A percentile compares a stretch with the other conserved stretches of the same genome.
phyloP scores from a whole-genome alignment of 345 rosid genomes.

The Cardamine chenopodiifolia region DNA sequence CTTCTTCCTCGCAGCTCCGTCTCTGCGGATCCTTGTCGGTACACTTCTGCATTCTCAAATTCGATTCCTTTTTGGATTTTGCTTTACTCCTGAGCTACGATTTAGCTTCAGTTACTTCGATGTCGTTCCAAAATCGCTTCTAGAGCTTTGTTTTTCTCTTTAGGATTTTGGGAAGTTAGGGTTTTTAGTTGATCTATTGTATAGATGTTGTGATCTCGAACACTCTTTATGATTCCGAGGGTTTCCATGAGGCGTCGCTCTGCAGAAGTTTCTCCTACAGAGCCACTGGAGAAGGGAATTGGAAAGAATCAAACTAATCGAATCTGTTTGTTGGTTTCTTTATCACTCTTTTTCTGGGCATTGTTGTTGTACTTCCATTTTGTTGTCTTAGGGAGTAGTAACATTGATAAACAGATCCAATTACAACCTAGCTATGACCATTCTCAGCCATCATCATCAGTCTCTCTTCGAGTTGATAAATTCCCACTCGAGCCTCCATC shows the following conservation, averaged over 20 bases:
- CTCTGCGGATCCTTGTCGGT: slow-evolving; percentile 38
- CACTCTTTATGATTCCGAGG: slow-evolving; percentile 31
- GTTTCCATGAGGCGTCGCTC: slow-evolving; percentile 73
- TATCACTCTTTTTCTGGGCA: slow-evolving; percentile 71
- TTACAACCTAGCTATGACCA: slow-evolving; percentile 35
- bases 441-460: slow-evolving; percentile 30
- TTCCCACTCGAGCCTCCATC: slow-evolving; percentile 40
- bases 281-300: slow-evolving; percentile 62
- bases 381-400: slow-evolving; percentile 51
- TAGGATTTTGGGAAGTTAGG: slow-evolving; percentile 22
- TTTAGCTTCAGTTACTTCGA: slow-evolving; percentile 14
- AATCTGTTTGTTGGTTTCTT: slow-evolving; percentile 54
- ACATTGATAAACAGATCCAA: slow-evolving; percentile 44
- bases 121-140: background rate
- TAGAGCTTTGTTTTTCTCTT: slow-evolving; percentile 10
- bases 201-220: slow-evolving; percentile 36
- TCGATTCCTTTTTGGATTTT: slow-evolving; percentile 4
- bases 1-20: slow-evolving; percentile 20
- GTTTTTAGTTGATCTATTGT: slow-evolving; percentile 3
- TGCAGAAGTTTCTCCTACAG: slow-evolving; percentile 43
- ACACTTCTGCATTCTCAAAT: slow-evolving; percentile 23
- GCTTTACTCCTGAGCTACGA: slow-evolving; percentile 21
- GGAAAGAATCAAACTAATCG: slow-evolving; percentile 58
- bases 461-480: slow-evolving; percentile 38
- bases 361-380: slow-evolving; percentile 70